Conservation (phyloP, 2,329 filamentous ascomycete species). For the Lecanoromycetidae sp. region DNA sequence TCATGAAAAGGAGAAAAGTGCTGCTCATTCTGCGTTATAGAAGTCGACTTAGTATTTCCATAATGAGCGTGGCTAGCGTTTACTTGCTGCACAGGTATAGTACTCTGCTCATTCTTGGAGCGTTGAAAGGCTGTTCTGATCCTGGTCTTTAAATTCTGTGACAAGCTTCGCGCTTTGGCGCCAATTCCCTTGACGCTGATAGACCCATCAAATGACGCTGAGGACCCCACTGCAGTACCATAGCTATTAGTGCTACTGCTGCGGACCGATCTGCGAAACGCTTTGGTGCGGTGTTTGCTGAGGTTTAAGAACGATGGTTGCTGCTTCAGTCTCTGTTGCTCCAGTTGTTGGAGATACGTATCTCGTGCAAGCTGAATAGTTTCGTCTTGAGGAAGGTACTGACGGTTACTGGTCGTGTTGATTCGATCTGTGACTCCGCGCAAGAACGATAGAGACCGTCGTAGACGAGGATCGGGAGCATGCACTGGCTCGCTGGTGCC, state of each 20-base stretch:
- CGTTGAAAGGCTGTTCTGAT: constrained; percentile 31
- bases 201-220: background rate
- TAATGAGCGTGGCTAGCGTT: constrained; percentile 20
- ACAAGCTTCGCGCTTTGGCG: constrained; percentile 28
- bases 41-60: too few relatives aligned
- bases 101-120: constrained; percentile 20
- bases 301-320: constrained; percentile 22
- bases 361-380: constrained; percentile 32
- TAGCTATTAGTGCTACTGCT: constrained; percentile 15
- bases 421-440: constrained; percentile 21
- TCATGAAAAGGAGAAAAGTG: constrained; percentile 9
- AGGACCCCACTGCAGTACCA: constrained; percentile 11
- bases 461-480: constrained; percentile 10
- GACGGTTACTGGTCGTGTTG: constrained; percentile 11
- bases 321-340: constrained; percentile 17
- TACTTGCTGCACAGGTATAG: constrained; percentile 20
- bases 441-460: constrained; percentile 31
- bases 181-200: background rate
- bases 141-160: constrained; percentile 31
- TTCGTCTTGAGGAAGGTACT: constrained; percentile 23
- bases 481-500: background rate
- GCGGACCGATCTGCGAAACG: constrained; percentile 19
- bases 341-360: constrained; percentile 26
- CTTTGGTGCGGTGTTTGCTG: constrained; percentile 10
- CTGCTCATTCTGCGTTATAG: constrained; percentile 5